Evolutionary conservation across 805 yeast species (phyloP), one percentile per base, ranked within the genome.

Genomic region (Candida qinlingensis): DNA sequence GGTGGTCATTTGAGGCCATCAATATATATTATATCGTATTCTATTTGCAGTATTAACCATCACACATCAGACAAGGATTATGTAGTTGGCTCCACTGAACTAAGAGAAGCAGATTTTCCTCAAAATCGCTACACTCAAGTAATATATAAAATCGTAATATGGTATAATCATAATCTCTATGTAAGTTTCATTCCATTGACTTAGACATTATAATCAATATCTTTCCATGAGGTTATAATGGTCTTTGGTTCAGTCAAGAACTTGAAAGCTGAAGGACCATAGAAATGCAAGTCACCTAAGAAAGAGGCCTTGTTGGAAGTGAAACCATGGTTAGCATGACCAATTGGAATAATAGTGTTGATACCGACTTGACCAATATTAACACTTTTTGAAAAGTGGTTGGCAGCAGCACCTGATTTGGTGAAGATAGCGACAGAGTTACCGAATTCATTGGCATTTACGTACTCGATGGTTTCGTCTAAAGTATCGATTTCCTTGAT

Each of bases 211-310:
- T 57, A 55, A 38, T 46, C 50, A 53, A 59, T 59, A 46, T 51
- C 55, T 47, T 77, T 75, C 92, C 92, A 85, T 51, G 77, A 76
- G 35, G 81, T 67, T 35, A 90, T 85, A 53, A 84, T 82, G 35
- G 92, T 85, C 73, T 85, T 85, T 66, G 85, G 80, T 70, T 81
- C 83, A 45, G 92, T 85, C 67, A 83, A 74, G 72, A 85, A 85
- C 55, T 78, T 74, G 55, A 85, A 68, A 41, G 90, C 90, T 6
- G 84, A 73, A 69, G 83, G 81, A 54, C 92, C 92, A 69, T 85
- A 85, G 71, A 85, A 85, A 72, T 84, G 85, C 72, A 85, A 77
- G 64, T 85, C 90, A 46, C 92, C 92, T 55, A 85, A 70, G 79
- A 85, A 83, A 8, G 88, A 82, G 43, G 80, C 86, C 71, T 82